Percentiles rank a stretch among this genome's conserved stretches.
phyloP scores from a whole-genome alignment of 2,329 filamentous ascomycete species.

The Zymoseptoria passerinii region DNA sequence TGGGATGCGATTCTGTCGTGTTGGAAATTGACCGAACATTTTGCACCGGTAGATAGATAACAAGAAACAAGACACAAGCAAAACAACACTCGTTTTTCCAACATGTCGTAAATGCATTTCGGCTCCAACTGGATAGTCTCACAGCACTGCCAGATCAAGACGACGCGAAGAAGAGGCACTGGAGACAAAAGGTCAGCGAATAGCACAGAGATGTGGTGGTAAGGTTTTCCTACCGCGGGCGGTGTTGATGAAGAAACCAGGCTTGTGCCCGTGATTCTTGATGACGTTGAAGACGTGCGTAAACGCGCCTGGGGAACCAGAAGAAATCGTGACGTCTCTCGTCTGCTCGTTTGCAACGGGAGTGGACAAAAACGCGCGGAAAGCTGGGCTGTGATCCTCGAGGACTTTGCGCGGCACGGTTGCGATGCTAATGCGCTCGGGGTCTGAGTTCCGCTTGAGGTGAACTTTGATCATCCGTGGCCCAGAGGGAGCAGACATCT shows the following conservation, averaged over 20 bases:
- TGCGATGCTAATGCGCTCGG: neutral
- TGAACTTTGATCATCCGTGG: neutral
- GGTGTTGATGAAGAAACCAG: conserved; percentile 2
- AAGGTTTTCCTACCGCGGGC: neutral
- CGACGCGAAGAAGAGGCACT: neutral
- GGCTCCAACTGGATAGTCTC: conserved; percentile 1
- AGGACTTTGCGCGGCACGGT: conserved; percentile 2
- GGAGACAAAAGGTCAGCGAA: too few species aligned
- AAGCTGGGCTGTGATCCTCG: neutral
- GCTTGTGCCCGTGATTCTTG: neutral
- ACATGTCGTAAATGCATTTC: neutral
- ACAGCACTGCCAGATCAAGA: conserved; percentile 6
- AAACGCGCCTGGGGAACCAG: conserved; percentile 3
- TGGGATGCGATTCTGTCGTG: too few species aligned
- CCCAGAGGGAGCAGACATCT: neutral
- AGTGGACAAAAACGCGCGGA: conserved; percentile 1
- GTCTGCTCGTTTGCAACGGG: neutral
- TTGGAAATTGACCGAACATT: too few species aligned
- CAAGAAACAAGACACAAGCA: too few species aligned
- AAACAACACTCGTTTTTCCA: too few species aligned
- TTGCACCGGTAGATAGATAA: too few species aligned
- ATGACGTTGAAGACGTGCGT: conserved; percentile 4
- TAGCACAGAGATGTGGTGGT: too few species aligned
- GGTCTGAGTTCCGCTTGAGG: neutral
- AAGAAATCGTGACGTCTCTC: neutral